Percentiles rank a stretch among this genome's conserved stretches.
Evolutionary conservation across 2,329 filamentous ascomycete species (phyloP).

Genomic region (Botrytis fragariae): DNA sequence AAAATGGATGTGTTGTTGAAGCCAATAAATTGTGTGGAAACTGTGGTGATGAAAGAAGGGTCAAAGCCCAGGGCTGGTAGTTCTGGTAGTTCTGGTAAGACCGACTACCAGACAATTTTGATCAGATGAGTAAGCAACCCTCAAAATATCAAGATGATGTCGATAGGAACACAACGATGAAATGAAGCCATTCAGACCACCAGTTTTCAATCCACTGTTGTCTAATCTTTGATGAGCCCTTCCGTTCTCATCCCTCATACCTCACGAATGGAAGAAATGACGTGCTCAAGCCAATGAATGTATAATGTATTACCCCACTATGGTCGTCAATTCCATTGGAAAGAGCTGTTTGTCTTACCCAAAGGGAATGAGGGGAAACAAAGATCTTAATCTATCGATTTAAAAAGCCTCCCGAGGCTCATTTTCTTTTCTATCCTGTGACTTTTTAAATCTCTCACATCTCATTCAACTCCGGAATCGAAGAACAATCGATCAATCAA

Average conservation of each 20-base stretch:
- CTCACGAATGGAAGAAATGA: background rate
- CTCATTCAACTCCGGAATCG: background rate
- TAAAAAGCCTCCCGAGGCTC: background rate
- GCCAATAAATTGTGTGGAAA: background rate
- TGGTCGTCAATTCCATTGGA: background rate
- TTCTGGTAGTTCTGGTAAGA: background rate
- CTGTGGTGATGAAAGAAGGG: background rate
- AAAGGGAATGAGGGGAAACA: background rate
- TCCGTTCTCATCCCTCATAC: background rate
- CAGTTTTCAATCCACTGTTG: background rate
- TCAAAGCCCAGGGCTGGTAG: background rate
- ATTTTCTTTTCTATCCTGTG: background rate
- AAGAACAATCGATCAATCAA: background rate
- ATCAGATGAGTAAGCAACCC: background rate
- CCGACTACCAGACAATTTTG: background rate
- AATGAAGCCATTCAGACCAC: constrained; percentile 9
- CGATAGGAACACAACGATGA: background rate
- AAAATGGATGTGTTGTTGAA: background rate
- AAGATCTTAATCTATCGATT: background rate
- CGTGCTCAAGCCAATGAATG: constrained; percentile 3
- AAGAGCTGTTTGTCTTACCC: background rate
- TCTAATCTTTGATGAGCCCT: background rate
- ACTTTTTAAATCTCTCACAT: no score
- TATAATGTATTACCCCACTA: constrained; percentile 3
- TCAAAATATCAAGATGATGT: background rate